Percentiles rank a stretch among this genome's conserved stretches.
Conservation (phyloP, 2,329 filamentous ascomycete genomes). For the Botrytis deweyae region DNA sequence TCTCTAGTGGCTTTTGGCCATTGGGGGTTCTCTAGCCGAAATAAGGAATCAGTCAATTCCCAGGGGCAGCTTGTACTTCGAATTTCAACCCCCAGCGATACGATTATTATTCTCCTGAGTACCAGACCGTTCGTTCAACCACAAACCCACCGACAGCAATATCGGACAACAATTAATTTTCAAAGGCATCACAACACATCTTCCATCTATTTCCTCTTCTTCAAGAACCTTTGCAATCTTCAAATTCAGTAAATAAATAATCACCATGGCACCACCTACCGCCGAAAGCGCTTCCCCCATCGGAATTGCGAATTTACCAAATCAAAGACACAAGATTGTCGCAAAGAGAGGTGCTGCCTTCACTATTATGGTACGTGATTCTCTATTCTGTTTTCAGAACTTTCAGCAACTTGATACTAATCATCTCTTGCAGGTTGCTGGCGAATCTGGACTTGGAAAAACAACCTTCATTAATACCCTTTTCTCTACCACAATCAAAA, state of each 20-base stretch:
- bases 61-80: slow-evolving; percentile 22
- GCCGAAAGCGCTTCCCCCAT: slow-evolving; percentile 65
- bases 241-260: slow-evolving; percentile 1
- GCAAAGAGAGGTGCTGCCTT: slow-evolving; percentile 90
- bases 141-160: slow-evolving; percentile 13
- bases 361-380: slow-evolving; percentile 83
- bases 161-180: slow-evolving; percentile 14
- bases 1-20: slow-evolving; percentile 12
- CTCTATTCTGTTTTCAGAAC: not conserved
- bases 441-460: slow-evolving; percentile 97
- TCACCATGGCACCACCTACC: slow-evolving; percentile 55
- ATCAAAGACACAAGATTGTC: slow-evolving; percentile 74
- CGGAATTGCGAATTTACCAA: slow-evolving; percentile 73
- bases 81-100: slow-evolving; percentile 18
- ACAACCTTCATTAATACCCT: slow-evolving; percentile 99
- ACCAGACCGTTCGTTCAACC: slow-evolving; percentile 10
- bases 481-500: slow-evolving; percentile 99
- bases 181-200: not conserved
- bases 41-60: slow-evolving; percentile 14
- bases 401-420: slow-evolving; percentile 16
- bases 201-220: slow-evolving; percentile 1
- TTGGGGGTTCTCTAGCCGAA: slow-evolving; percentile 20
- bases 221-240: not conserved
- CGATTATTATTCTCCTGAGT: slow-evolving; percentile 20
- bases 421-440: slow-evolving; percentile 69